Base-by-base conservation (phyloP, 2,329 filamentous ascomycete genomes). In the Erysiphe pulchra region DNA sequence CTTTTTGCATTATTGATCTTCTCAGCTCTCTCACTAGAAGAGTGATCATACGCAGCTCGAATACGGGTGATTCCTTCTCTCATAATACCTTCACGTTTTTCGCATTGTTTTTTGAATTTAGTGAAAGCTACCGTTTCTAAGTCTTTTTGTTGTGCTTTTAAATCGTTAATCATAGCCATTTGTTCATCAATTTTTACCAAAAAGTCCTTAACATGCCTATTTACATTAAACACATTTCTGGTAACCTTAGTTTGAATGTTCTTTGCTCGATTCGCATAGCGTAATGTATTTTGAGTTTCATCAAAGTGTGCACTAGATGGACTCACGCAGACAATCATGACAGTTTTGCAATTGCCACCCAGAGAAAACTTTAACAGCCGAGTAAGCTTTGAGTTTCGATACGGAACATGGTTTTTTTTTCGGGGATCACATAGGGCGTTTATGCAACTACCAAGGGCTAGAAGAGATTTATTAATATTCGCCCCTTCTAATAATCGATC, bases 171-270 rank as follows among this genome's bases (percentile, higher is more conserved):
- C 57, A 94, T 63, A n/a, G 77, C 79, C 70, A 93, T 86, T 60
- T 98, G 87, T 63, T 98, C 90, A 58, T 98, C 87, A 55, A 98
- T 98, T 70, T 95, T 95, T 66, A 94, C 90, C 59, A 98, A 64
- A 63, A 93, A 98, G 62, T 98, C 90, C 66, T 98, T 98, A 56
- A 98, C 90, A 63, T 98, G 90, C 50, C 90, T 80, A 60, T 98
- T 94, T 51, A 98, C 90, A 60, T 98, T 98, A 65, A 92, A 98
- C 20, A 95, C 86, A 58, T 98, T 98, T 56, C 86, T 77, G n/a
- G 90, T 94, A 47, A 94, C 85, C 69, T 98, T 98, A 48, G 90
- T 98, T 65, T 95, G 92, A 58, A 98, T 98, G 57, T 98, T 98
- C 72, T 98, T 98, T 48, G 90, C 90, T 53, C 90, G 73, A 61